Evolutionary conservation across 768 basidiomycete species (phyloP).

Genomic region (Wakefieldia striispora): DNA sequence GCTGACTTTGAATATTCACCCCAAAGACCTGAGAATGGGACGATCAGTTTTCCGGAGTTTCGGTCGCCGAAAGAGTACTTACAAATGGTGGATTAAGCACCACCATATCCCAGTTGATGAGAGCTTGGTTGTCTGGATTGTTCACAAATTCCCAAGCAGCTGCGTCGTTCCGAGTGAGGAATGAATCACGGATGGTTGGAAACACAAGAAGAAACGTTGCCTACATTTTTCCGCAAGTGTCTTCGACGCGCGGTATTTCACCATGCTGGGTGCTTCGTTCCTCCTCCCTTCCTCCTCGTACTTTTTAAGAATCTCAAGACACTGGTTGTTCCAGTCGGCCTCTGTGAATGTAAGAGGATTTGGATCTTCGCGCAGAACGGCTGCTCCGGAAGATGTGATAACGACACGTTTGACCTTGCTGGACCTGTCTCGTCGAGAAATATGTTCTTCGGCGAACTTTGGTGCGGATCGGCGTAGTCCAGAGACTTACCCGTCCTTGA

Average conservation of each 20-base stretch:
- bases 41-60: not conserved
- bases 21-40: conserved; percentile 25
- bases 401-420: conserved; percentile 64
- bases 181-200: not conserved
- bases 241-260: conserved; percentile 62
- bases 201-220: not conserved
- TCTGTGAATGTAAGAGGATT: conserved; percentile 40
- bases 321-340: conserved; percentile 58
- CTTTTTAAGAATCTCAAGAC: conserved; percentile 37
- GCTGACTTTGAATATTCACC: conserved; percentile 8
- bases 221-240: conserved; percentile 59
- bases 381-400: conserved; percentile 60
- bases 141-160: conserved; percentile 51
- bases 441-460: too few relatives aligned
- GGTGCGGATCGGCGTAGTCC: too few relatives aligned
- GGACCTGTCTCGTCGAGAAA: conserved; percentile 15
- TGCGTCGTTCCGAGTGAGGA: conserved; percentile 5
- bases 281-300: conserved; percentile 47
- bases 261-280: conserved; percentile 31
- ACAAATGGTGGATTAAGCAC: conserved; percentile 41
- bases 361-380: conserved; percentile 36
- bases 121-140: conserved; percentile 26
- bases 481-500: conserved; percentile 47
- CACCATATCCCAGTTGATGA: conserved; percentile 38
- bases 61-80: conserved; percentile 5